phyloP scores from a whole-genome alignment of 257 asterid genomes.

The Dorcoceras hygrometricum region DNA sequence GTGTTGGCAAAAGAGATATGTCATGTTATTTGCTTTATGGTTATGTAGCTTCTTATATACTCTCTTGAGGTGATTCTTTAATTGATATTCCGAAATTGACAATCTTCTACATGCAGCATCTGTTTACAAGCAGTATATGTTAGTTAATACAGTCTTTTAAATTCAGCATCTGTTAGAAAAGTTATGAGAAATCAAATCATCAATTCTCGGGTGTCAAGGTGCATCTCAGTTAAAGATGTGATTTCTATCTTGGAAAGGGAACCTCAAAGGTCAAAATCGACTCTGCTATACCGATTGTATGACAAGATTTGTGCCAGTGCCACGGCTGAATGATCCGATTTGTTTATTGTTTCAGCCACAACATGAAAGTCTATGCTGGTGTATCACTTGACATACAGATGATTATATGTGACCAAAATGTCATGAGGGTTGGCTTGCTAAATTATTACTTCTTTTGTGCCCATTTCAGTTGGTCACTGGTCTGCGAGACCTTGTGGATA shows the following conservation, averaged over 20 bases:
- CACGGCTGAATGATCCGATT: slow-evolving; percentile 28
- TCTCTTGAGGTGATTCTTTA: not conserved
- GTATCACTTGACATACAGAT: slow-evolving; percentile 7
- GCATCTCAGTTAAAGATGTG: slow-evolving; percentile 77
- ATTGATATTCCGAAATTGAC: too few species aligned
- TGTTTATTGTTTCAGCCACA: not conserved
- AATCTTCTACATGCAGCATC: slow-evolving; percentile 35
- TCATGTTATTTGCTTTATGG: not conserved
- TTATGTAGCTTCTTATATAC: not conserved
- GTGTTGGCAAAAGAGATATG: not conserved
- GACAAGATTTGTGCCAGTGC: slow-evolving; percentile 45
- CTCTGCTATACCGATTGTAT: slow-evolving; percentile 58
- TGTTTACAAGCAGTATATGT: too few species aligned
- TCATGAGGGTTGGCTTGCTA: not conserved
- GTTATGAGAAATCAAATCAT: slow-evolving; percentile 58
- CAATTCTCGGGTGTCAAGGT: slow-evolving; percentile 50
- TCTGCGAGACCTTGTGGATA: too few species aligned
- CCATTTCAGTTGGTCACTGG: too few species aligned
- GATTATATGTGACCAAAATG: not conserved
- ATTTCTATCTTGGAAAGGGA: slow-evolving; percentile 83
- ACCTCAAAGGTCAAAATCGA: slow-evolving; percentile 84
- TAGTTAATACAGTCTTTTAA: slow-evolving; percentile 3
- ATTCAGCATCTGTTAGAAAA: slow-evolving; percentile 52
- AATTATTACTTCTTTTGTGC: too few species aligned
- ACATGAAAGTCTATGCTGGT: not conserved